Percentiles rank a stretch among this genome's conserved stretches.
These are phyloP conservation scores for Flaveria floridana DNA, from an alignment of 140 eudicot genomes.

Conservation along the genomic window DNA sequence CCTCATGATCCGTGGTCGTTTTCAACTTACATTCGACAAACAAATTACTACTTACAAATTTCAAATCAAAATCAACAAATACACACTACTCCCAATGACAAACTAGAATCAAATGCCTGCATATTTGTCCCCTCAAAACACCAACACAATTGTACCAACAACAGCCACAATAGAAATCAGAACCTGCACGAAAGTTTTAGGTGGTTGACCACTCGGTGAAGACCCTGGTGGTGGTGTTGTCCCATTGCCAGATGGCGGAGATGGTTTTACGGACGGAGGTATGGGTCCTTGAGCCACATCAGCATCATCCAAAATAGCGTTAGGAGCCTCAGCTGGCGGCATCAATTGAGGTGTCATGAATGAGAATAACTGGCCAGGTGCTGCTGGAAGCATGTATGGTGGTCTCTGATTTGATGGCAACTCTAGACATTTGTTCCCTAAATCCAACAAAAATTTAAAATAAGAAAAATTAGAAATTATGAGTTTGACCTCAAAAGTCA, in stretches of 20 bases:
- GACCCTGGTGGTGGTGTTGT: slow-evolving; percentile 38
- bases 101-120: slow-evolving; percentile 11
- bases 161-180: slow-evolving; percentile 33
- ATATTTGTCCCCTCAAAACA: slow-evolving; percentile 31
- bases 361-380: slow-evolving; percentile 38
- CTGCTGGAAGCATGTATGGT: slow-evolving; percentile 49
- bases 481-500: not conserved
- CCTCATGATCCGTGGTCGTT: slow-evolving; percentile 20
- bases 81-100: not conserved
- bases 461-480: not conserved
- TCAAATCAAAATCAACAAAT: slow-evolving; percentile 29
- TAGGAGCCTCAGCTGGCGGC: slow-evolving; percentile 88
- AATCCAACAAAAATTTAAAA: slow-evolving; percentile 5
- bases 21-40: slow-evolving; percentile 21
- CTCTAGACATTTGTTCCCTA: slow-evolving; percentile 76
- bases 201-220: slow-evolving; percentile 52
- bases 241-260: slow-evolving; percentile 40
- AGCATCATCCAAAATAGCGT: slow-evolving; percentile 47
- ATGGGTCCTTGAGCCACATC: slow-evolving; percentile 68
- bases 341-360: slow-evolving; percentile 27
- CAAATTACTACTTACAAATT: slow-evolving; percentile 32
- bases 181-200: slow-evolving; percentile 31
- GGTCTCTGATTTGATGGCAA: slow-evolving; percentile 36
- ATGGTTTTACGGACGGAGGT: slow-evolving; percentile 46
- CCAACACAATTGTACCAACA: slow-evolving; percentile 33